Evolutionary conservation across 2,329 filamentous ascomycete species (phyloP).

Genomic region (Fusarium redolens): DNA sequence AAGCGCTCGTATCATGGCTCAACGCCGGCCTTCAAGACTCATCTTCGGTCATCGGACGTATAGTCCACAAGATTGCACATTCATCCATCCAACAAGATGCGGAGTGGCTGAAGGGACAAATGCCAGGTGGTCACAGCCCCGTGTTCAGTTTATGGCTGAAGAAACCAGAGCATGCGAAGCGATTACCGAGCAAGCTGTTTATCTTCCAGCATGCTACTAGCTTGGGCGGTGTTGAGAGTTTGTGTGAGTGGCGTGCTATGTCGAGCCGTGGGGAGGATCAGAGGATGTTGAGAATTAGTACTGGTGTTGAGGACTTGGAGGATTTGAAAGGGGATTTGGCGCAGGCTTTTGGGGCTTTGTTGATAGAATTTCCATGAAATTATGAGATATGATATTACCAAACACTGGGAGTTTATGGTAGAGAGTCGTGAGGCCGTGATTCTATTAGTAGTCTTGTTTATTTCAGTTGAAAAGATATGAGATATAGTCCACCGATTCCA

Average conservation of each 20-base stretch:
- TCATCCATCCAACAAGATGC: slow-evolving; percentile 77
- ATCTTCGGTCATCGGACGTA: slow-evolving; percentile 54
- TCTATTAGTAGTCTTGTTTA: rapidly evolving
- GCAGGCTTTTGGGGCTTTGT: slow-evolving; percentile 70
- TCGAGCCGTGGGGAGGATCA: slow-evolving; percentile 78
- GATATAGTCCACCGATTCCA: not conserved
- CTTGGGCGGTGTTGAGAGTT: slow-evolving; percentile 81
- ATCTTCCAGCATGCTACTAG: slow-evolving; percentile 97
- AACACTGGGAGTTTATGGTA: not conserved
- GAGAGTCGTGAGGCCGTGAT: not conserved
- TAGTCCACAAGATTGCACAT: slow-evolving; percentile 40
- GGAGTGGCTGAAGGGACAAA: slow-evolving; percentile 83
- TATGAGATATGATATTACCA: not conserved
- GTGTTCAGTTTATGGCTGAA: slow-evolving; percentile 83
- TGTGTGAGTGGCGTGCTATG: slow-evolving; percentile 95
- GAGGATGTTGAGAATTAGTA: slow-evolving; percentile 80
- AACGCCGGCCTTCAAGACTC: slow-evolving; percentile 56
- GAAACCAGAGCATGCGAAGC: slow-evolving; percentile 68
- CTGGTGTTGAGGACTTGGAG: slow-evolving; percentile 88
- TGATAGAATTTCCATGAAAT: not conserved
- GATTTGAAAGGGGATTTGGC: slow-evolving; percentile 82
- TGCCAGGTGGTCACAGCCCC: slow-evolving; percentile 89
- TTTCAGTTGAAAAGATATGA: not conserved
- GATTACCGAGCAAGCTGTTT: slow-evolving; percentile 79
- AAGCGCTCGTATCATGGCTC: slow-evolving; percentile 78